Evolutionary conservation across 306 rosid species (phyloP).

Genomic region (Lotus japonicus): DNA sequence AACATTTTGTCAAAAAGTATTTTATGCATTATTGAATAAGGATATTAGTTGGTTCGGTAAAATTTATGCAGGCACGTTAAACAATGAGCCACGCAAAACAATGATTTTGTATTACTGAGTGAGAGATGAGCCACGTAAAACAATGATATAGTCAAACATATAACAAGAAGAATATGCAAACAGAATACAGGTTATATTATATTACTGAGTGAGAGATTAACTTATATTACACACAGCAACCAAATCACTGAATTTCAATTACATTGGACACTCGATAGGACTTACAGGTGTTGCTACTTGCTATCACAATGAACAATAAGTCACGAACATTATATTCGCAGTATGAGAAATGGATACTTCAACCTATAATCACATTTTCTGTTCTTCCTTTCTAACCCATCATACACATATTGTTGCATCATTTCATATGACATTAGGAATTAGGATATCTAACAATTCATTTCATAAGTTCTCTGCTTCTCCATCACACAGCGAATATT

Average conservation of each 20-base stretch:
- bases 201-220: background rate
- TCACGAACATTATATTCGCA: background rate
- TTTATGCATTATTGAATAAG: slow-evolving; percentile 3
- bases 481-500: background rate
- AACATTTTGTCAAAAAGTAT: background rate
- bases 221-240: background rate
- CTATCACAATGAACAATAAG: background rate
- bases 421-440: background rate
- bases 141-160: background rate
- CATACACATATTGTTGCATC: background rate
- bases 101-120: too few species aligned
- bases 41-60: background rate
- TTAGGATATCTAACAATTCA: background rate
- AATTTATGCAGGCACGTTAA: background rate
- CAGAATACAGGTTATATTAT: background rate
- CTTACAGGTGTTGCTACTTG: background rate
- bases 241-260: background rate
- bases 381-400: background rate
- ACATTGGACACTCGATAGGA: background rate
- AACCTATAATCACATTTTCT: background rate
- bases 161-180: background rate
- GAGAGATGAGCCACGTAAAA: background rate
- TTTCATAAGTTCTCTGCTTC: background rate
- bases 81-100: too few species aligned
- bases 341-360: background rate